Evolutionary conservation across 345 rosid species (phyloP), one percentile per base, ranked within the genome.

Genomic region (Physaria fendleri): DNA sequence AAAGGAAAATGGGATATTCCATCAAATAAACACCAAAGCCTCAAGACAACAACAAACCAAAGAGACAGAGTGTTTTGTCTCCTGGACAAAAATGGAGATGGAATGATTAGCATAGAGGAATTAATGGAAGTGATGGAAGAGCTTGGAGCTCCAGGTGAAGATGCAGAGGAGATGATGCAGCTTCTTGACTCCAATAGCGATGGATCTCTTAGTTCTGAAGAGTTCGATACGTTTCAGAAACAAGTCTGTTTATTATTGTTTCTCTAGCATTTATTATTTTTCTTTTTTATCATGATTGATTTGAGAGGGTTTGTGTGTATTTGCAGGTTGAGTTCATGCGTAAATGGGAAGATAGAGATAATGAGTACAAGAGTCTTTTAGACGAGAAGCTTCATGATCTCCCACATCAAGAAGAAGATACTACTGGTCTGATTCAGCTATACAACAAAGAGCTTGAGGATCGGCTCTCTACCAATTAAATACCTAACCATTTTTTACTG

Each of bases 51-150:
- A 37, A 68, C 27, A 9, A 85, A 78, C 52, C 77, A 71, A 57
- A 80, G 85, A 73, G 89, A 78, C 65, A 71, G 73, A 43, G 93
- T 83, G 30, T 92, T 92, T 66, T 77, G 66, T 27, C 87, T 88
- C 39, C 70, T 92, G 4, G 98, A 88, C 78, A 86, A 84, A 80
- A 86, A 92, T 20, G 93, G 90, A 1, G 96, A 92, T 34, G 98
- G 96, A n/a, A 79, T 86, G 77, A 92, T 92, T 61, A 92, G 96
- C 74, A 84, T 88, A 28, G 95, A 88, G 66, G 98, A 92, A 47
- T 82, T 92, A 12, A 84, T 77, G 82, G 96, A 88, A 78, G 89
- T 92, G 57, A 92, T 88, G 93, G 96, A 92, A 73, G 96, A 92
- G 83, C 89, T 92, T 13, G 98, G 95, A 35, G 96, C 96, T 27